Conservation (phyloP, 371 early-diverging fungal genomes). For the Capniomyces stellatus region DNA sequence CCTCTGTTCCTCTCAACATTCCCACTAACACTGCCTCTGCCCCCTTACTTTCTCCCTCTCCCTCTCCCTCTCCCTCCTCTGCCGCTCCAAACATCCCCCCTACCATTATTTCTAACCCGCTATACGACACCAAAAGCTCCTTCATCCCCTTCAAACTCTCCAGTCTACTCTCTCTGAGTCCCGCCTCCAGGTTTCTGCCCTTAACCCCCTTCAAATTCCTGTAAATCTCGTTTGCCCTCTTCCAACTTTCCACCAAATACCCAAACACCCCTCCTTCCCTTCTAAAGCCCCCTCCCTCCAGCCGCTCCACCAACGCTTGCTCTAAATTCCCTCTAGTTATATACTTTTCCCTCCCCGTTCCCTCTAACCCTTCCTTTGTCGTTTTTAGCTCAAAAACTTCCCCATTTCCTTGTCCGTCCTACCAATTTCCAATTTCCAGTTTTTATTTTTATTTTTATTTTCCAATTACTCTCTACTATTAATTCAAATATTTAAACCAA, state of each 20-base stretch:
- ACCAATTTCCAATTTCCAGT: not conserved
- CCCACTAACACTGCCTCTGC: not conserved
- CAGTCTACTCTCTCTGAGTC: slow-evolving; percentile 36
- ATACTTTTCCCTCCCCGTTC: slow-evolving; percentile 18
- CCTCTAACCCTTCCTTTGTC: slow-evolving; percentile 10
- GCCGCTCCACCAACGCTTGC: slow-evolving; percentile 54
- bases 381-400: not conserved
- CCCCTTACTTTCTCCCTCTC: not conserved
- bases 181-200: slow-evolving; percentile 32
- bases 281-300: slow-evolving; percentile 24
- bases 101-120: slow-evolving; percentile 62
- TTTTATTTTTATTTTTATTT: slow-evolving; percentile 11
- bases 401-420: not conserved
- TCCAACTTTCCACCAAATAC: slow-evolving; percentile 65
- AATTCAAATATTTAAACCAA: not conserved
- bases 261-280: slow-evolving; percentile 31
- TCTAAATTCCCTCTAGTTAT: slow-evolving; percentile 40
- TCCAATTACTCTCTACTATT: not conserved
- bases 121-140: slow-evolving; percentile 54
- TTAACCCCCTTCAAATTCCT: slow-evolving; percentile 30
- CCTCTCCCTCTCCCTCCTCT: slow-evolving; percentile 37
- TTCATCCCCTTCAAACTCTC: slow-evolving; percentile 28
- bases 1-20: slow-evolving; percentile 25
- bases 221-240: slow-evolving; percentile 33
- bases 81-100: slow-evolving; percentile 82